Base-by-base conservation (phyloP, 257 asterid species). In the Penstemon barbatus region DNA sequence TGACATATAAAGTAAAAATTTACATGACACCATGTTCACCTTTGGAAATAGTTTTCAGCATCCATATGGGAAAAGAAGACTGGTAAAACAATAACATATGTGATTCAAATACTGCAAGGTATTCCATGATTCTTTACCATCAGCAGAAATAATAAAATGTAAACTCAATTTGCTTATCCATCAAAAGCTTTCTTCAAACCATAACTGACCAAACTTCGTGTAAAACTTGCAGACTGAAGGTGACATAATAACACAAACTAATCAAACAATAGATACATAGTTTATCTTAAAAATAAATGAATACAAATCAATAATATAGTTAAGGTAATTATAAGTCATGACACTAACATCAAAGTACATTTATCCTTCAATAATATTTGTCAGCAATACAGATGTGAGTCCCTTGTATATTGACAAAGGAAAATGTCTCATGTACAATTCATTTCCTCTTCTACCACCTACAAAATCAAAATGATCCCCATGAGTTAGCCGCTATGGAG, bases 371-470 rank as follows among this genome's bases (percentile, higher is more conserved):
- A 76, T 61, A 42, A 66, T 19, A 55, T 55, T 7, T 72, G 81
- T 61, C 61, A 61, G 64, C 52, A 43, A 68, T 55, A 39, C 15
- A 43, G 25, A 71, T 46, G 64, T 53, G 63, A 37, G 69, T 41
- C 71, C 64, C 71, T 61, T 65, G 48, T 6, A 39, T 6, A 64
- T 69, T 8, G 72, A 52, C 13, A 78, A 37, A 53, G 49, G 60
- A 69, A 61, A 69, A 60, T 50, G 60, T 68, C 39, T 68, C 74
- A 60, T 71, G 74, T 74, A 71, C 74, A 37, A 53, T 13, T 74
- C 61, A 43, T 2, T 25, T 57, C 78, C 67, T 67, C 78, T 74
- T 74, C 63, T 53, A 74, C 63, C 73, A 58, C 85, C 82, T 80
- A 77, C 82, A 77, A 61, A 57, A 60, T 53, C 36, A 63, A 52